Base-by-base conservation (phyloP, 2,329 filamentous ascomycete species). In the Xylariaceae sp. region DNA sequence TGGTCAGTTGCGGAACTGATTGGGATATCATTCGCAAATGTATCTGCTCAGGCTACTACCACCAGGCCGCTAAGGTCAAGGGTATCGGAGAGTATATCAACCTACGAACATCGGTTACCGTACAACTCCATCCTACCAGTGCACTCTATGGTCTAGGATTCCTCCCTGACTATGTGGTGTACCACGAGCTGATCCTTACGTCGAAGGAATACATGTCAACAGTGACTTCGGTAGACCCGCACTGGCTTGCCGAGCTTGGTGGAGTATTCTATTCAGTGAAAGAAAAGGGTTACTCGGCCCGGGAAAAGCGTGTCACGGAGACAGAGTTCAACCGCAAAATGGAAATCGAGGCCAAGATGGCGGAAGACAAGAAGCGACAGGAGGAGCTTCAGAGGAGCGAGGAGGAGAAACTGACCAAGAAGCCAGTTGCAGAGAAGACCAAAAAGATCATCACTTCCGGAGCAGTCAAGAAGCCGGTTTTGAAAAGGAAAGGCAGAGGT, bases 1-100 rank as follows among this genome's bases (percentile, higher is more conserved):
- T 97, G 67, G 78, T 86, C 49, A 92, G 89, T 74, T 97, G 92
- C 70, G 94, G 94, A 37, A 97, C 93, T 49, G 95, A 99, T 76
- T 97, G 94, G 89, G 95, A 99, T 73, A 79, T 95, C 8, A 91
- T 97, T 58, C 87, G 94, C 63, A 93, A 94, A 74, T 97, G 93
- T 73, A 96, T 99, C 71, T 99, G 95, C 78, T 92, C 90, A 0
- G 94, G 94, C 10, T 99, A 96, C 78, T 99, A 97, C 76, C 93
- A 97, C 71, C 94, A 99, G 77, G 94, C 94, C 4, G 94, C 94
- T 35, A 92, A 92, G 69, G 92, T 95, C 64, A 96, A 96, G 76
- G 95, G 94, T 2, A 90, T 97, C 13, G 94, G 94, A 67, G 95
- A 99, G 76, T 99, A 97, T 77, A 88, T 96, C 76, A 99, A 99